Evolutionary conservation across 257 asterid species (phyloP), one percentile per base, ranked within the genome.

Genomic region (Solanum phureja): DNA sequence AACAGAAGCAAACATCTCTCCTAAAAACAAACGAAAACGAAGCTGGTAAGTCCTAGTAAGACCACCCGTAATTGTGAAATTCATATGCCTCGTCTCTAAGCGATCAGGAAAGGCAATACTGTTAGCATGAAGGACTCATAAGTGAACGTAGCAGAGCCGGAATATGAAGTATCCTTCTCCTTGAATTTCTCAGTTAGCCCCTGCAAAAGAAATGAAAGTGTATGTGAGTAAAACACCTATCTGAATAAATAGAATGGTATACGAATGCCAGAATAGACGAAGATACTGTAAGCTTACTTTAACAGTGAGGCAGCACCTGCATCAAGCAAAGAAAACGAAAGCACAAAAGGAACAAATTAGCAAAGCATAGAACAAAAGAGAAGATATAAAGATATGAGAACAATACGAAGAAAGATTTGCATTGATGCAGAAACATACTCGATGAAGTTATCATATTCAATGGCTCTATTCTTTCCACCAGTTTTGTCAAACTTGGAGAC

Each of bases 231-330:
- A 10, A 49, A 5, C 66, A 16, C 16, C 24, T 7, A n/a, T 10
- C 21, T 27, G 85, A 18, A 9, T 29, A 46, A 16, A 44, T 4
- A 46, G 35, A 44, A 27, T 16, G 16, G 6, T n/a, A 76, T 7
- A 3, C 1, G 21, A 77, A 24, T 24, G 68, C 27, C 18, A 27
- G 24, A 82, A 29, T 3, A 27, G 42, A 11, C 42, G 64, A 49
- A 81, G 85, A 29, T 7, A 49, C 7, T 18, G 77, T n/a, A 23
- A 56, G 33, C 87, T 31, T 87, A 94, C 99, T 98, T 97, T 97
- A 3, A 97, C 99, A 52, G 99, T 96, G 91, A 97, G 99, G 92
- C 99, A 96, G 88, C 99, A 97, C 97, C 99, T 96, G 91, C 29
- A 90, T 42, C 68, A 74, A 90, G 87, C 71, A 82, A 82, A 31